Evolutionary conservation across 495 filamentous ascomycete species (phyloP).

Genomic region (Talaromyces nanjingensis): DNA sequence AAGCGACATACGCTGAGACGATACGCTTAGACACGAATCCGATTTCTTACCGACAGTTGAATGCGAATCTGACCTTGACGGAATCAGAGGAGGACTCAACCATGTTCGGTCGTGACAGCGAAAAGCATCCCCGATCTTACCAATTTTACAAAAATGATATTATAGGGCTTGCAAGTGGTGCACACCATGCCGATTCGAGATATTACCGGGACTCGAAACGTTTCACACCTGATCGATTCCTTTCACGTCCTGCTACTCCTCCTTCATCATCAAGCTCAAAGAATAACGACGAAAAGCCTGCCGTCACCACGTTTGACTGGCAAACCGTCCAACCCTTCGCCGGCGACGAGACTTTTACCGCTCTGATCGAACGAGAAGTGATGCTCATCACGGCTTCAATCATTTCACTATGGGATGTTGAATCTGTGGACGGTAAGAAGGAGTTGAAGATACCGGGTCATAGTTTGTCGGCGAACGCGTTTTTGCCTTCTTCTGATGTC

Average conservation of each 20-base stretch:
- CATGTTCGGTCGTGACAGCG: conserved; percentile 6
- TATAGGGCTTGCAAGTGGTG: conserved; percentile 41
- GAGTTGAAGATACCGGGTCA: conserved; percentile 25
- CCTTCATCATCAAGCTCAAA: conserved; percentile 15
- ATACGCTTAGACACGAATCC: conserved; percentile 45
- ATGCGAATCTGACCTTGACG: conserved; percentile 35
- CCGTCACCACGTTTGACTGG: conserved; percentile 36
- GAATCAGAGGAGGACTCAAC: conserved; percentile 35
- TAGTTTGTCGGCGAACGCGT: conserved; percentile 28
- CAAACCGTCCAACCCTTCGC: conserved; percentile 33
- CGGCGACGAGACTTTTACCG: conserved; percentile 36
- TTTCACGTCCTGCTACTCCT: conserved; percentile 12
- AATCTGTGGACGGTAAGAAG: conserved; percentile 23
- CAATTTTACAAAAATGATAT: conserved; percentile 41
- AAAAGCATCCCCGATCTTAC: conserved; percentile 30
- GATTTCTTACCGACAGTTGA: conserved; percentile 35
- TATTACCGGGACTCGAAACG: conserved; percentile 42
- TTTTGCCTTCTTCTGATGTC: conserved; percentile 29
- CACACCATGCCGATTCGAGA: conserved; percentile 40
- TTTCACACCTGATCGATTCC: conserved; percentile 47
- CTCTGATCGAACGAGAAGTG: conserved; percentile 37
- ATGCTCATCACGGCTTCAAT: conserved; percentile 41
- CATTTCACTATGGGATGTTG: conserved; percentile 45
- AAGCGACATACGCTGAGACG: conserved; percentile 48
- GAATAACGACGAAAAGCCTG: conserved; percentile 18